phyloP scores from a whole-genome alignment of 495 filamentous ascomycete genomes.

The Penicillium argentinense region DNA sequence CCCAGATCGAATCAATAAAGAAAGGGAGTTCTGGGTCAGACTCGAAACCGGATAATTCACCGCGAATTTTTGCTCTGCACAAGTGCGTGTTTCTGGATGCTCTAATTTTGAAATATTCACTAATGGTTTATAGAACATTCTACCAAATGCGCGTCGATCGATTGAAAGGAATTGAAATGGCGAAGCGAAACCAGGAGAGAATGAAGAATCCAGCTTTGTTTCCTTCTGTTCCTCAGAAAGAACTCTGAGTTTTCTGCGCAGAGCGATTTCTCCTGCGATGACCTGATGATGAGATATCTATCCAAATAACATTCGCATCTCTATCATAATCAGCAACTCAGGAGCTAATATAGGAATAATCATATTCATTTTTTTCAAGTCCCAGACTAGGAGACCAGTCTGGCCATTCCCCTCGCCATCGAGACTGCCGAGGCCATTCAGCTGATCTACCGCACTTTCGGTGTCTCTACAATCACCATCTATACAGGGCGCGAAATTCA shows the following conservation, averaged over 20 bases:
- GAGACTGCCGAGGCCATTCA: constrained; percentile 2
- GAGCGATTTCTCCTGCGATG: too few relatives aligned
- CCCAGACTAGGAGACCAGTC: too few relatives aligned
- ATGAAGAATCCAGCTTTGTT: constrained; percentile 76
- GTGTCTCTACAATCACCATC: too few relatives aligned
- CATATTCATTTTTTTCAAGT: too few relatives aligned
- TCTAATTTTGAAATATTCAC: not conserved
- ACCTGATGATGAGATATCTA: too few relatives aligned
- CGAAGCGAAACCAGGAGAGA: constrained; percentile 79
- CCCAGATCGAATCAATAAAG: constrained; percentile 40
- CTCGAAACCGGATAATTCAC: constrained; percentile 44
- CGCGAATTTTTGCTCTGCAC: constrained; percentile 81
- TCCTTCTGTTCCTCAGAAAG: constrained; percentile 75
- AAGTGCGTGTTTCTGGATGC: constrained; percentile 54
- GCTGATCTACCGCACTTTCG: too few relatives aligned
- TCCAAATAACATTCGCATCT: too few relatives aligned
- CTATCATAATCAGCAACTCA: too few relatives aligned
- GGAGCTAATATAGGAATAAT: too few relatives aligned
- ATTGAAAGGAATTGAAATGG: constrained; percentile 73
- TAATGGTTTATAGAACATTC: constrained; percentile 60
- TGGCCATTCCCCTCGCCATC: too few relatives aligned
- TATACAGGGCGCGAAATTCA: too few relatives aligned
- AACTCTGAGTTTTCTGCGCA: constrained; percentile 52
- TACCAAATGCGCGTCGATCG: constrained; percentile 81
- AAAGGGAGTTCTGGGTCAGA: constrained; percentile 32